These are phyloP conservation scores for Saraca asoca DNA, from an alignment of 331 rosid species.

Conservation along the genomic window DNA sequence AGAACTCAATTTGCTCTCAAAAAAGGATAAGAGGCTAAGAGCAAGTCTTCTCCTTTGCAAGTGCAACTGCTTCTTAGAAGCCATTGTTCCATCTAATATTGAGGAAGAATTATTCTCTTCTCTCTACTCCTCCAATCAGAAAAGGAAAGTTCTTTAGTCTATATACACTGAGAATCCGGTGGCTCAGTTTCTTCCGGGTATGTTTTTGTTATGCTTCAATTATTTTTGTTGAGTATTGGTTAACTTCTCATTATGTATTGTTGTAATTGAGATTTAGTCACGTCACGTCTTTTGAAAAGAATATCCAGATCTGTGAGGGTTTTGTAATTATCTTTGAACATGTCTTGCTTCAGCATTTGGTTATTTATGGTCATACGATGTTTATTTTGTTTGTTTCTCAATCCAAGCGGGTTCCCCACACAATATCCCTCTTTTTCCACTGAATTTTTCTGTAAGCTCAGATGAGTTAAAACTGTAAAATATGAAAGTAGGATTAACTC, in stretches of 20 bases:
- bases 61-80: too few relatives aligned
- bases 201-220: slow-evolving; percentile 18
- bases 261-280: too few relatives aligned
- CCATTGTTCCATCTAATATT: too few relatives aligned
- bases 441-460: not conserved
- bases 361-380: not conserved
- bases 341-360: slow-evolving; percentile 1
- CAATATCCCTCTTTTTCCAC: not conserved
- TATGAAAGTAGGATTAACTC: not conserved
- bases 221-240: too few relatives aligned
- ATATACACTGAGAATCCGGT: slow-evolving; percentile 26
- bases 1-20: too few relatives aligned
- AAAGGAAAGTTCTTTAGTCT: slow-evolving; percentile 6
- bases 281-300: too few relatives aligned
- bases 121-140: not conserved
- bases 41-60: too few relatives aligned
- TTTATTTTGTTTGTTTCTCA: not conserved
- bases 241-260: not conserved
- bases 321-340: slow-evolving; percentile 18
- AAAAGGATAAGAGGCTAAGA: too few relatives aligned
- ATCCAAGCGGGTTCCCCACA: slow-evolving; percentile 23
- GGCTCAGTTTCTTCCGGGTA: slow-evolving; percentile 46
- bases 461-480: slow-evolving; percentile 11
- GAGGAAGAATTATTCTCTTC: not conserved
- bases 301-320: slow-evolving; percentile 43